Percentiles rank a stretch among this genome's conserved stretches.
Evolutionary conservation across 257 asterid species (phyloP).

Genomic region (Asclepias syriaca): DNA sequence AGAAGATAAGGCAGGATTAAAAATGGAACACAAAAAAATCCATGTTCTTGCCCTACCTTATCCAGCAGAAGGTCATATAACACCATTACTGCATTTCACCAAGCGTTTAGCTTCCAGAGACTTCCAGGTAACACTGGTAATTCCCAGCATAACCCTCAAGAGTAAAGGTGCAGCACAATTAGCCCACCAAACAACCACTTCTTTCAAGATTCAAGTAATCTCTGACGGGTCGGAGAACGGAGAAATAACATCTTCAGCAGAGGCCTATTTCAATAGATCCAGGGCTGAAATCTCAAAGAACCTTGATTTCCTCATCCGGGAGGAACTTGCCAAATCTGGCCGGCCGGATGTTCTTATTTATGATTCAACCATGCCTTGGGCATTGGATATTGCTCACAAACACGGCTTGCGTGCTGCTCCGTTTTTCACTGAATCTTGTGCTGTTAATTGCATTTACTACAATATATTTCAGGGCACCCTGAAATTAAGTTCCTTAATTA

Average conservation of each 20-base stretch:
- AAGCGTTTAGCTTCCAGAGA: conserved; percentile 1
- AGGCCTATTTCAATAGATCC: not conserved
- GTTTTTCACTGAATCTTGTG: conserved; percentile 32
- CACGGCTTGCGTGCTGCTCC: conserved; percentile 30
- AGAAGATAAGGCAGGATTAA: no score
- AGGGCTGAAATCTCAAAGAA: not conserved
- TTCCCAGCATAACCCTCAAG: not conserved
- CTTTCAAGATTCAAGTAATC: not conserved
- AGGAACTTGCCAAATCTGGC: not conserved
- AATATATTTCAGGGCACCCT: conserved; percentile 28
- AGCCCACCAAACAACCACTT: not conserved
- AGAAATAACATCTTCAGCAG: not conserved
- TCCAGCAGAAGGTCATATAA: not conserved
- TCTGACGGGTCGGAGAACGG: conserved; percentile 1
- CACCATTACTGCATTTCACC: conserved; percentile 8
- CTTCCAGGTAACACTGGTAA: not conserved
- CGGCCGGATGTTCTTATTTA: conserved; percentile 19
- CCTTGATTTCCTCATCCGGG: not conserved
- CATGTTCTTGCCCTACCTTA: conserved; percentile 2
- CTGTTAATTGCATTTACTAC: conserved; percentile 30
- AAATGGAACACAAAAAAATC: not conserved
- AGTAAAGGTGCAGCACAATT: not conserved
- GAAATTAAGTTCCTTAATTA: conserved; percentile 11
- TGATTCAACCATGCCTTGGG: conserved; percentile 33
- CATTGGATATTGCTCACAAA: conserved; percentile 25